Evolutionary conservation across 805 yeast genomes (phyloP).

Genomic region (Yarrowia sp.): DNA sequence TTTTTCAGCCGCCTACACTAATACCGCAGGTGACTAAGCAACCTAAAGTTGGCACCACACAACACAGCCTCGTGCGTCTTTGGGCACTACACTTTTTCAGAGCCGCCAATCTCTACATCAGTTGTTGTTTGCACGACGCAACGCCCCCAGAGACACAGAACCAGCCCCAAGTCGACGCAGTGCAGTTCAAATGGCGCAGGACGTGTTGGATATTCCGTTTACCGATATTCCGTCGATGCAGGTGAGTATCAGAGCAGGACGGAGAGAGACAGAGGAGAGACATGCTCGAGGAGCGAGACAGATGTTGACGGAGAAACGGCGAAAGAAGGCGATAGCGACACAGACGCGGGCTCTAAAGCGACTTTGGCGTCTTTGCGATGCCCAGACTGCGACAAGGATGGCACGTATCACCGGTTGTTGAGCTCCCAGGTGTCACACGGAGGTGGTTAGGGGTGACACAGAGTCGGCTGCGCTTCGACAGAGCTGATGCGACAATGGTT

Average conservation of each 20-base stretch:
- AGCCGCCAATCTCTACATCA: constrained; percentile 8
- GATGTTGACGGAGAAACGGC: too few relatives aligned
- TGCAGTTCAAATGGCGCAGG: constrained; percentile 24
- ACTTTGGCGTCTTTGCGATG: too few relatives aligned
- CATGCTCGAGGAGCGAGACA: neutral
- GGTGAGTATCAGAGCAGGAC: neutral
- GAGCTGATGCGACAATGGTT: too few relatives aligned
- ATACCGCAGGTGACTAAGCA: constrained; percentile 22
- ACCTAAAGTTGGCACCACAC: constrained; percentile 13
- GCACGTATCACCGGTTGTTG: too few relatives aligned
- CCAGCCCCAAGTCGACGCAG: neutral
- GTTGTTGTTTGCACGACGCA: constrained; percentile 23
- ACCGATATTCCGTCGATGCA: constrained; percentile 27
- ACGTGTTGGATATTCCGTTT: constrained; percentile 25
- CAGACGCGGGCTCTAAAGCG: too few relatives aligned
- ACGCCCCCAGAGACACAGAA: neutral
- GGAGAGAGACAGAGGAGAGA: neutral
- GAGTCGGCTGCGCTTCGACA: too few relatives aligned
- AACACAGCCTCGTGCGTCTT: constrained; percentile 23
- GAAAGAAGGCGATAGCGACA: too few relatives aligned
- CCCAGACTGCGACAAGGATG: too few relatives aligned
- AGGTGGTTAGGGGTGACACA: too few relatives aligned
- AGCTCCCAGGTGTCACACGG: too few relatives aligned
- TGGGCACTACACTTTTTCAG: constrained; percentile 18
- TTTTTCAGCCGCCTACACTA: neutral